Base-by-base conservation (phyloP, 306 rosid genomes). In the Rosa persica region DNA sequence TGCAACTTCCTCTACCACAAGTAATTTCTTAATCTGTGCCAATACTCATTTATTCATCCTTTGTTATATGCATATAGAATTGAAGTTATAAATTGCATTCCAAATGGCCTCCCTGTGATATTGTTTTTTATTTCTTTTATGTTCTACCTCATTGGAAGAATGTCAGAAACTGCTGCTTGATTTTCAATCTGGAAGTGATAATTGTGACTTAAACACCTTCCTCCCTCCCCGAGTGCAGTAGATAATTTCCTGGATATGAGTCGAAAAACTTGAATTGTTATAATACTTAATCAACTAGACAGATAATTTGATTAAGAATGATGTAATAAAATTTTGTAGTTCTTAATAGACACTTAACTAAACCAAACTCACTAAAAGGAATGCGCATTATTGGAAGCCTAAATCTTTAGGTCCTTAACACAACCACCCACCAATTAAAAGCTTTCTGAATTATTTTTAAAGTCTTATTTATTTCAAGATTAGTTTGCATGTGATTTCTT, bases 1-100 rank as follows among this genome's bases (percentile, higher is more conserved):
- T 94, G 86, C 98, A 94, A 86, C 98, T 94, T 86, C 98, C 98
- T 82, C 91, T 92, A 49, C 97, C 97, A 47, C 90, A 89, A 84
- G 97, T 94, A 90, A 90, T 82, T 87, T 89, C 86, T 86, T 58
- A 77, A 87, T 86, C 92, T 81, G 61, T 78, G 64, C 47, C 82
- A 25, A 48, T 22, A 78, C 72, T 76, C 72, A 51, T 68, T 75
- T 67, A 9, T 64, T 20, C 16, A 25, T 43, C 44, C 47, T 40
- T 22, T 3, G 8, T 65, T 17, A 17, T 23, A 13, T 57, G 67
- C 67, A 73, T 39, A 38, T 73, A n/a, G 49, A 36, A 54, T n/a
- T 54, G 34, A 57, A 38, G 39, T 55, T 15, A 22, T 39, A 20
- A 48, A 62, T 76, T 74, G 75, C 52, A 42, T 65, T 22, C 23